Base-by-base conservation (phyloP, 306 rosid species). In the Quercus wislizeni region DNA sequence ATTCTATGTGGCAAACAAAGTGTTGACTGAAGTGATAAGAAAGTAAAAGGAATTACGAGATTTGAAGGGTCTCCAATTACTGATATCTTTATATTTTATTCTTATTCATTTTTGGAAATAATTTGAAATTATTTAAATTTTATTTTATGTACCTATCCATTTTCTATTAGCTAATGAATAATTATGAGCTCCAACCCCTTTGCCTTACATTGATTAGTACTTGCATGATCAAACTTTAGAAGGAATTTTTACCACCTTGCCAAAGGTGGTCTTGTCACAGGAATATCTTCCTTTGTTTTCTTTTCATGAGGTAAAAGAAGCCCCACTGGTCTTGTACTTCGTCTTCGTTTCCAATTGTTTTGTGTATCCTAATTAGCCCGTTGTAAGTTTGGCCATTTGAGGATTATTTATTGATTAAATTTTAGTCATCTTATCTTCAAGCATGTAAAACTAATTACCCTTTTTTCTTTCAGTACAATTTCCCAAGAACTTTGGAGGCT, bases 401-500 rank as follows among this genome's bases (percentile, higher is more conserved):
- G 54, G 65, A 31, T 81, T 75, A 28, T 43, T 75, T 74, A 31
- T 80, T 71, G 69, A 57, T 81, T 76, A n/a, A 51, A 41, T 41
- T 49, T 12, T 3, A 67, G 43, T 59, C 35, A 59, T 13, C 79
- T 55, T 63, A 57, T 56, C 69, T 80, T 87, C 54, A 70, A 74
- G 69, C 57, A 38, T 80, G 71, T 74, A 62, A 82, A 55, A 73
- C 56, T 71, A 57, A 71, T 76, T 82, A 25, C 76, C 58, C 71
- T 56, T 27, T 77, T 58, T 68, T 78, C 82, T 84, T 81, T 64
- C 92, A 93, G 97, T 79, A 82, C 70, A 88, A 78, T 87, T 90
- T 96, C 83, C 97, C 96, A 58, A 93, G 96, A 89, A 96, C 96
- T 61, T 86, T 93, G 78, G 99, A 96, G 92, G 96, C 93, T 88